Evolutionary conservation across 2,329 filamentous ascomycete species (phyloP), one percentile per base, ranked within the genome.

Genomic region (Pyrenochaeta sp.): DNA sequence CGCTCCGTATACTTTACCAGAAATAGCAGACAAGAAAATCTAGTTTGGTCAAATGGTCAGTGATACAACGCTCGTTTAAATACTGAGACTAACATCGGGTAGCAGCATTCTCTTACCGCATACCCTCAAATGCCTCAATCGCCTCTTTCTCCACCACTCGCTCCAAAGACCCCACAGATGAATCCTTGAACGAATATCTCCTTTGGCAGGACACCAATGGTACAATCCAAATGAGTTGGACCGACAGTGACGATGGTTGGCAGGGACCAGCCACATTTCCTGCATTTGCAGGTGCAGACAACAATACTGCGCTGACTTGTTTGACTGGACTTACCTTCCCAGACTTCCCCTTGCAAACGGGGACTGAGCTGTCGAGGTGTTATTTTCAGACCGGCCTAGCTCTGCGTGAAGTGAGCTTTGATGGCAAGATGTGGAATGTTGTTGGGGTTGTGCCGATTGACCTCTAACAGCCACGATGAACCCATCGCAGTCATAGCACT

Each of bases 311-410:
- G 27, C 29, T 64, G 18, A 27, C 58, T 33, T 64, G 61, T 45
- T 31, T 63, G 27, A 61, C 57, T 4, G 57, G 57, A 30, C 45
- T 55, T 4, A 63, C 57, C 32, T 63, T 59, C 29, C 32, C 49
- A n/a, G 40, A 31, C 9, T 55, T 51, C 30, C 56, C 54, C 10
- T 29, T 61, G 11, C 27, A 43, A 40, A 2, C 42, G 2, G 54
- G 59, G 1, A 49, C 49, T 14, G 54, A 59, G 45, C 49, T 63
- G 15, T 37, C 59, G n/a, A 57, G 61, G 46, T 65, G 60, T 37
- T 63, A 65, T 40, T 65, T 65, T 44, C 57, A 63, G 41, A 51
- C 61, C n/a, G 57, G 54, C n/a, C 37, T 32, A 11, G 39, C 54
- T 11, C 17, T 63, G 29, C 52, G 56, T 7, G 56, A 63, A 47